Base-by-base conservation (phyloP, 225 moss, liverwort and hornwort genomes). In the Pseudoscleropodium purum region DNA sequence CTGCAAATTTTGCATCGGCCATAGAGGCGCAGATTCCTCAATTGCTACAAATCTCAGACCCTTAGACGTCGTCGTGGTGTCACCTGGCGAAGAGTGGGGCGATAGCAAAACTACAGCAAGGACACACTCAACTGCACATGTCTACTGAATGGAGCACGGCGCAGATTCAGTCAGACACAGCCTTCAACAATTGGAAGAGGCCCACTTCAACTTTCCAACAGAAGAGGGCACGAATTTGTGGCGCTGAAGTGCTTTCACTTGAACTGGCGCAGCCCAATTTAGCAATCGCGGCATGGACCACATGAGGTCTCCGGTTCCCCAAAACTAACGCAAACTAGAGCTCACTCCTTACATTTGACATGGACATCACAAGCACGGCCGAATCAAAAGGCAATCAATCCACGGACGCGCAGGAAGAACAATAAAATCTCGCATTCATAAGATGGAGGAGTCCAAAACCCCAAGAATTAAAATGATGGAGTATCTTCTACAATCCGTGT, bases 141-240 rank as follows among this genome's bases (percentile, higher is more conserved):
- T 25, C 1, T 70, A 2, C 0, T 70, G 13, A 69, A 69, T 0
- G 1, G 1, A 69, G 11, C 4, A 5, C 3, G 4, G 23, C 0
- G 13, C 13, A n/a, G 0, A 69, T 69, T n/a, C 4, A 69, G 0
- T 69, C 7, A n/a, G 0, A 23, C 12, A 36, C 4, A 68, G 1
- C 68, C 68, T 68, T 68, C 21, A 21, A 68, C 8, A 47, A 47
- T 47, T 47, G 47, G 47, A 47, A 2, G 47, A 47, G 47, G 47
- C 47, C 47, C 47, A 47, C 47, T 47, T 47, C 47, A 47, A 47
- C 47, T 47, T 47, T 10, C 47, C 10, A 6, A 2, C 10, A 47
- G 47, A 8, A 47, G 47, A 47, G 47, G 47, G 47, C 9, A 47
- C 47, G 0, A 63, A 37, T 68, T 37, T 3, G 20, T 37, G 68